phyloP scores from a whole-genome alignment of 1,284 basidiomycete genomes.

The Schizopora paradoxa region DNA sequence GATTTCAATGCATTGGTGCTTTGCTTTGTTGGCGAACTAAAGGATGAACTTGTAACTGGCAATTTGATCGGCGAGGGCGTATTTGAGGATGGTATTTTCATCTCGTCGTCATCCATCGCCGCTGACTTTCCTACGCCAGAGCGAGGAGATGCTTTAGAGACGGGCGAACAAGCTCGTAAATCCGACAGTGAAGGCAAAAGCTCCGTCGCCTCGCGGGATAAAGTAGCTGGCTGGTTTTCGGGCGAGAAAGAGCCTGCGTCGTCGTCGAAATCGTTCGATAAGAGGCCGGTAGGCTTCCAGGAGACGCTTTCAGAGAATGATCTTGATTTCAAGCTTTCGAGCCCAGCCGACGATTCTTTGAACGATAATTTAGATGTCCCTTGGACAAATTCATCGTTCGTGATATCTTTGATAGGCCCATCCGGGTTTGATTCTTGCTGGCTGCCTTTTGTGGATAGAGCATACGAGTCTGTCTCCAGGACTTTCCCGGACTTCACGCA shows the following conservation, averaged over 20 bases:
- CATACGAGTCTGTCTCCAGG: slow-evolving; percentile 27
- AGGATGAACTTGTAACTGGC: slow-evolving; percentile 22
- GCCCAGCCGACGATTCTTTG: too few relatives aligned
- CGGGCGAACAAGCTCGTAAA: too few relatives aligned
- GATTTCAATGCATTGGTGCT: slow-evolving; percentile 52
- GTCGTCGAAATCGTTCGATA: too few relatives aligned
- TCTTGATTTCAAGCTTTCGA: too few relatives aligned
- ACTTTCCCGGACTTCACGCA: slow-evolving; percentile 46
- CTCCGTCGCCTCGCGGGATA: too few relatives aligned
- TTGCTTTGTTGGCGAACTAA: slow-evolving; percentile 32
- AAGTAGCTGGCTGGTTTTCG: too few relatives aligned
- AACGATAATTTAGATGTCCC: slow-evolving; percentile 12
- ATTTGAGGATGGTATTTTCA: slow-evolving; percentile 12
- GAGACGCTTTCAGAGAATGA: too few relatives aligned
- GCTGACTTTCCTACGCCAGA: too few relatives aligned
- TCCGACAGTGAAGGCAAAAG: too few relatives aligned
- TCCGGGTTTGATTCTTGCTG: slow-evolving; percentile 18
- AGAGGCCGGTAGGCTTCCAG: slow-evolving; percentile 11
- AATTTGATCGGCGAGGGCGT: slow-evolving; percentile 22
- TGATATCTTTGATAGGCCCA: slow-evolving; percentile 37
- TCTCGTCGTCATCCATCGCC: too few relatives aligned
- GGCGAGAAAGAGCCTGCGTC: too few relatives aligned
- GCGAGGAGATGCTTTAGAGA: too few relatives aligned
- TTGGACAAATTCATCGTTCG: slow-evolving; percentile 27
- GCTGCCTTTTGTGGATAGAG: slow-evolving; percentile 17